Base-by-base conservation (phyloP, 495 filamentous ascomycete species). In the Melanomma pulvis-pyrius region DNA sequence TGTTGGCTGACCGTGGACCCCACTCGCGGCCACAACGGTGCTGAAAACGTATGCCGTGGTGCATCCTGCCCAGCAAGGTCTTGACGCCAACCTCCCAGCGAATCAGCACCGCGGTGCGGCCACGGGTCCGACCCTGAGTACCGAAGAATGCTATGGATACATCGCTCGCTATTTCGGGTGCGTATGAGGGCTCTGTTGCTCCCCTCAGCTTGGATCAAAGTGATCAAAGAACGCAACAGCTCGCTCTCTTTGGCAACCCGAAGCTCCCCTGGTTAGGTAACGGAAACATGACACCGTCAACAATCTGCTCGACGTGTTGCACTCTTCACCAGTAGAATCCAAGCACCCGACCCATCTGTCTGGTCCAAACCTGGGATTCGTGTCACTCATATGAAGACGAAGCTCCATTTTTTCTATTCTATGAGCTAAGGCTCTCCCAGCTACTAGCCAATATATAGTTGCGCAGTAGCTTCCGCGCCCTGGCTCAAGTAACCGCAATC, bases 21-120 rank as follows among this genome's bases (percentile, higher is more conserved):
- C 56, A 65, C 62, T 52, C 56, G 47, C 41, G 56, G 44, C 48
- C 58, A 54, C 58, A 50, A 32, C 7, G 48, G 48, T 50, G n/a
- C 48, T 50, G 39, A n/a, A 47, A 21, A 30, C 17, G 44, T 24
- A 26, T 28, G 2, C 24, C 30, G 15, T 12, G 21, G 47, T 67
- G 39, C 28, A 70, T 70, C 67, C 52, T 62, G 36, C 68, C 68
- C 65, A 69, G 58, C 66, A 67, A 36, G 56, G 65, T 72, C 25
- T 63, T 72, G 12, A 36, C 15, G 41, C 52, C 22, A 32, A 30
- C 11, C 17, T 9, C 49, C 25, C 41, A 17, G 50, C 68, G 54
- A 71, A 71, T 71, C 59, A 60, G 8, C 26, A 50, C n/a, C 25
- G 17, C 13, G 11, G 19, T 26, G 24, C 24, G 28, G 32, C 39